These are phyloP conservation scores for Neonectria faginata DNA, from an alignment of 2,329 filamentous ascomycete genomes.

Conservation along the genomic window DNA sequence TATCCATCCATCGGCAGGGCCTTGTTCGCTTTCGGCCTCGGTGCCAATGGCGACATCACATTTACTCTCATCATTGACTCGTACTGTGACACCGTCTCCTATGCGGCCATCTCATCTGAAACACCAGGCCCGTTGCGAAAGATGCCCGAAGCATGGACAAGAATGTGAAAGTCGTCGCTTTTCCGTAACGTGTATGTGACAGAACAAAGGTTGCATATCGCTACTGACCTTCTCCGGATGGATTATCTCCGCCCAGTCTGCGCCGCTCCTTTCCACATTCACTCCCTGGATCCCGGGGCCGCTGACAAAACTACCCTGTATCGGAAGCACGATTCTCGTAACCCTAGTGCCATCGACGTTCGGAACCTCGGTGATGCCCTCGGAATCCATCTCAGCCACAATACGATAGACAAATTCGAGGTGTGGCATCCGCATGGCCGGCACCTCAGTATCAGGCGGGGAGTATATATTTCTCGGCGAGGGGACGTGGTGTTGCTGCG, in stretches of 20 bases:
- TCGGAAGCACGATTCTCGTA: constrained; percentile 34
- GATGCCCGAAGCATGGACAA: constrained; percentile 36
- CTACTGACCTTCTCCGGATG: constrained; percentile 31
- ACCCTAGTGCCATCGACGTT: constrained; percentile 24
- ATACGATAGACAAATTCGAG: constrained; percentile 40
- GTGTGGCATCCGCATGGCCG: constrained; percentile 37
- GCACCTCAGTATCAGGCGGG: constrained; percentile 14
- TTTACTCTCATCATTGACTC: constrained; percentile 53
- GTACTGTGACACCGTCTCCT: constrained; percentile 43
- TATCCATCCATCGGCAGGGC: constrained; percentile 52
- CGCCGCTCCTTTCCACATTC: constrained; percentile 35
- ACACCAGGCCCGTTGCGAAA: constrained; percentile 35
- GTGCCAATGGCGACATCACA: constrained; percentile 52
- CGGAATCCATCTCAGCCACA: constrained; percentile 36
- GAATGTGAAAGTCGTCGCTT: constrained; percentile 30
- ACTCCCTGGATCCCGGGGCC: constrained; percentile 32
- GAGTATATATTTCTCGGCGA: constrained; percentile 36
- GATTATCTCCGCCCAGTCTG: constrained; percentile 37
- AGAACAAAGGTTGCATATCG: no score
- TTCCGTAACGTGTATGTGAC: constrained; percentile 32
- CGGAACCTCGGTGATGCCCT: constrained; percentile 30
- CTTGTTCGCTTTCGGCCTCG: constrained; percentile 54
- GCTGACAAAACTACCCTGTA: constrained; percentile 29
- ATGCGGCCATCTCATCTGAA: not conserved
- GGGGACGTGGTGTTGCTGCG: constrained; percentile 25